Percentiles rank a stretch among this genome's conserved stretches.
These are phyloP conservation scores for Talaromyces verruculosus DNA, from an alignment of 2,329 filamentous ascomycete genomes.

Conservation along the genomic window DNA sequence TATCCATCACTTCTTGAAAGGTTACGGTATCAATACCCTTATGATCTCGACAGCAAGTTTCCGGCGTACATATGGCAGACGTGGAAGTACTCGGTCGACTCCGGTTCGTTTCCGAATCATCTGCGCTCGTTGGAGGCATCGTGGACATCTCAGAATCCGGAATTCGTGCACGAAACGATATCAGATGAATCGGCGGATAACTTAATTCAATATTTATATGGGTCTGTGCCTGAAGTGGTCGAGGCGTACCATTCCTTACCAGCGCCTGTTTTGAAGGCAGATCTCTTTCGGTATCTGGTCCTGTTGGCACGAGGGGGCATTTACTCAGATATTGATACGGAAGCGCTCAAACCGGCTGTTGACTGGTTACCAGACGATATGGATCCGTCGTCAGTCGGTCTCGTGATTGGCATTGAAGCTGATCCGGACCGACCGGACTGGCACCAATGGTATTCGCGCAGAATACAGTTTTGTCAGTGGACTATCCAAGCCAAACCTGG, in stretches of 20 bases:
- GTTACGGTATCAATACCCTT: slow-evolving; percentile 89
- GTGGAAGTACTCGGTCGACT: slow-evolving; percentile 84
- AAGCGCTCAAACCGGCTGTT: slow-evolving; percentile 74
- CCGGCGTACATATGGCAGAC: slow-evolving; percentile 99
- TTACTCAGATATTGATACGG: slow-evolving; percentile 92
- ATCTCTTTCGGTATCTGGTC: slow-evolving; percentile 75
- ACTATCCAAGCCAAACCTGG: slow-evolving; percentile 95
- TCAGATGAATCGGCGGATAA: slow-evolving; percentile 84
- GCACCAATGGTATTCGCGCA: slow-evolving; percentile 91
- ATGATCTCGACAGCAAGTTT: slow-evolving; percentile 84
- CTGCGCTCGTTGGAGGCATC: slow-evolving; percentile 84
- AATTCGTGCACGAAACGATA: slow-evolving; percentile 94
- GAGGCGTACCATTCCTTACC: slow-evolving; percentile 74
- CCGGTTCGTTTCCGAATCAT: slow-evolving; percentile 68
- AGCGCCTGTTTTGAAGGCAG: slow-evolving; percentile 72
- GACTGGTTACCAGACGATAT: slow-evolving; percentile 84
- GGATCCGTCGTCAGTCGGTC: slow-evolving; percentile 72
- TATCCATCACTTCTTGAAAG: slow-evolving; percentile 73
- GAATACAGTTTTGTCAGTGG: slow-evolving; percentile 99
- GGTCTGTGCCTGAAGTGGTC: slow-evolving; percentile 73
- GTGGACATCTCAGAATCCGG: slow-evolving; percentile 83
- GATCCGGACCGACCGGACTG: slow-evolving; percentile 92
- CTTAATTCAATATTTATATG: slow-evolving; percentile 82
- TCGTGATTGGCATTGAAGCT: slow-evolving; percentile 93
- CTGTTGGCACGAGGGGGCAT: slow-evolving; percentile 75